Evolutionary conservation across 495 filamentous ascomycete genomes (phyloP).

Genomic region (Tuber microsphaerosporum): DNA sequence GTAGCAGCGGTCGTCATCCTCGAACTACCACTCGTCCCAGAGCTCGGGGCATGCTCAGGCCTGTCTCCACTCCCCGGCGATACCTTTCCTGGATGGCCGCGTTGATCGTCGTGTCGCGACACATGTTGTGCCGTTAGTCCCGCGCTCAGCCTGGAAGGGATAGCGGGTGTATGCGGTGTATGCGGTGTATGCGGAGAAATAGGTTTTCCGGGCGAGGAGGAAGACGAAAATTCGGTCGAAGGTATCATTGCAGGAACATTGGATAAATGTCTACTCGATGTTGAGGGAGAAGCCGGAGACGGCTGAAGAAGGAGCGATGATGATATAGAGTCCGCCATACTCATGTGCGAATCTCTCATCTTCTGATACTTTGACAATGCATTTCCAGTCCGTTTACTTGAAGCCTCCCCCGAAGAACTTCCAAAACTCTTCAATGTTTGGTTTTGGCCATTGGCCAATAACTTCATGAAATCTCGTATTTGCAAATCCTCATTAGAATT

Average conservation of each 20-base stretch:
- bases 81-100: conserved; percentile 1
- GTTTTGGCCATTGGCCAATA: conserved; percentile 37
- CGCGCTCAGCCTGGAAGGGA: conserved; percentile 84
- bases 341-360: conserved; percentile 80
- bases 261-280: conserved; percentile 71
- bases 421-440: conserved; percentile 38
- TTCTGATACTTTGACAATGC: conserved; percentile 72
- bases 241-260: conserved; percentile 78
- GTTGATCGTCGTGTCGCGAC: conserved; percentile 26
- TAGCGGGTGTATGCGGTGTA: conserved; percentile 86
- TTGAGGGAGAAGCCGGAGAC: conserved; percentile 58
- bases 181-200: conserved; percentile 91
- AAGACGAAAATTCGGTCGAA: conserved; percentile 71
- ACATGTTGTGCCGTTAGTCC: conserved; percentile 35
- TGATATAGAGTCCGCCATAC: conserved; percentile 78
- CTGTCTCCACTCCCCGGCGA: neutral
- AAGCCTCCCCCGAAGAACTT: conserved; percentile 19
- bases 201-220: conserved; percentile 84
- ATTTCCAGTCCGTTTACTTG: conserved; percentile 33
- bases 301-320: conserved; percentile 74
- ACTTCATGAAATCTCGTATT: conserved; percentile 38
- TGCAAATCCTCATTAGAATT: conserved; percentile 40
- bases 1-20: conserved; percentile 36
- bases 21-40: neutral
- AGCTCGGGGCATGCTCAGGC: neutral